Base-by-base conservation (phyloP, 495 filamentous ascomycete genomes). In the Aspergillus haitiensis region DNA sequence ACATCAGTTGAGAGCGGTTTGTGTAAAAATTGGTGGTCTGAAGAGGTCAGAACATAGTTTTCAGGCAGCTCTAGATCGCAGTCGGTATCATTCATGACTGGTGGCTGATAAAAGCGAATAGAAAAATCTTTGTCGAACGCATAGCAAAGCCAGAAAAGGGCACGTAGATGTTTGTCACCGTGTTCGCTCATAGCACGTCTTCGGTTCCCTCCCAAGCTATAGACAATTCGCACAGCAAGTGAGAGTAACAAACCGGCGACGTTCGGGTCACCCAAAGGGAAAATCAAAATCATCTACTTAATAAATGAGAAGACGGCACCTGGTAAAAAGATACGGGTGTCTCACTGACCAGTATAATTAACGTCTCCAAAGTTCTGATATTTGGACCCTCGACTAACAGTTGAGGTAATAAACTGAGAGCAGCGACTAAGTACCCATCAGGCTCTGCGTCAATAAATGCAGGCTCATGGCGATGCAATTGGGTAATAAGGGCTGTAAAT, bases 61-160 rank as follows among this genome's bases (percentile, higher is more conserved):
- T 49, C 51, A 12, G 74, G 67, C 8, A 72, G 61, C 15, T 67
- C 62, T 8, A 76, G 21, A 35, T 76, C 73, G 34, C 72, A 75
- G 32, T 72, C 61, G 15, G 53, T 58, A 8, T 72, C 71, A 9
- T 70, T 67, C 3, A 76, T 62, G 12, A 68, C 39, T 0, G 70
- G 72, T 7, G 71, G 66, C 33, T 66, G 63, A 8, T 58, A 45
- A 32, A 63, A 62, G 10, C 70, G 68, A 11, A 72, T 68, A 7
- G 68, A 68, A 18, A 72, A 58, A 49, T 74, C 67, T 32, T 72
- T 75, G 48, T 76, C 75, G 11, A 69, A 48, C 11, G 58, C 58
- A 55, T 75, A 77, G 52, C 67, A 72, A 8, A 71, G 58, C 74
- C 74, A 75, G 60, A 77, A 77, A 0, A 74, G 42, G 31, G 58